Evolutionary conservation across 208 protist species (phyloP), one percentile per base, ranked within the genome.

Genomic region (Trypanosoma boissoni): DNA sequence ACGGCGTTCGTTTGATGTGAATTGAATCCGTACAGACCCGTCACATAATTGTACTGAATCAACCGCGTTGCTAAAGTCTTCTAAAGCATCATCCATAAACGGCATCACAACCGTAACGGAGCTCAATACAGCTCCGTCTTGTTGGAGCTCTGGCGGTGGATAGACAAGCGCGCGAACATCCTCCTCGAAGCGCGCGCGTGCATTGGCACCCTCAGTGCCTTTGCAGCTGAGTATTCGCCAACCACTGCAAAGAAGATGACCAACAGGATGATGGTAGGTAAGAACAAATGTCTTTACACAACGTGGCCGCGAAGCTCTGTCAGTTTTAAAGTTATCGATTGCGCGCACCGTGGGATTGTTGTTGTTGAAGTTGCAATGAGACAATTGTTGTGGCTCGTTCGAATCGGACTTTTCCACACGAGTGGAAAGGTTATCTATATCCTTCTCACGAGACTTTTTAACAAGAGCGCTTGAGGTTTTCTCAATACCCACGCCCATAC

Each of bases 181-280:
- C 28, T 52, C 28, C 26, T 72, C 71, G 29, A 85, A 48, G 28
- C 69, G 67, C 0, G 65, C 64, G 16, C 81, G 81, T 14, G 80
- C 46, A 45, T 60, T 37, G 50, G 41, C 49, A 7, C 68, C 68
- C 7, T 31, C 27, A 10, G 46, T 2, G 53, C 58, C 55, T 16
- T 51, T 36, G 32, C 53, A 55, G 26, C 59, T 24, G 46, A 85
- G 49, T 18, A 85, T 53, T 18, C 56, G 50, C 68, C 83, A 58
- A 9, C 72, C 72, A 29, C 78, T 75, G 55, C 85, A 88, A 31
- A 92, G 64, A 4, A 87, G 21, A 61, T 92, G 80, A 0, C 80
- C 85, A 14, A 64, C 63, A 0, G 74, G 76, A 62, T 92, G 85
- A 18, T 77, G 56, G 52, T 83, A 88, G 28, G 72, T 76, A 23